Evolutionary conservation across 176 grass and related monocot species (phyloP).

Genomic region (Oryza australiensis): DNA sequence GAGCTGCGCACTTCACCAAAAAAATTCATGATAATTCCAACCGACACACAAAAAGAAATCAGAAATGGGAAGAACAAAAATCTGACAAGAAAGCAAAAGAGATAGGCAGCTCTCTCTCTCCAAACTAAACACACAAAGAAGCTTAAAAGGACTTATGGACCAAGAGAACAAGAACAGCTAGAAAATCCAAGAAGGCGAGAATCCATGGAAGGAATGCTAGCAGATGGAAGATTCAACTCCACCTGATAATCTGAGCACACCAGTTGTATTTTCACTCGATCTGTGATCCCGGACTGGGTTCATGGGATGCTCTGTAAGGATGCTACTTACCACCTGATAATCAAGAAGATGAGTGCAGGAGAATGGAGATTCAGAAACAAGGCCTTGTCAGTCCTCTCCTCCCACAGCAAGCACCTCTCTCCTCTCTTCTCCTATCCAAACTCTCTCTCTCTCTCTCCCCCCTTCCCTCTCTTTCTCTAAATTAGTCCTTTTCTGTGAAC

Average conservation of each 20-base stretch:
- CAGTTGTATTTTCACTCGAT: too few relatives aligned
- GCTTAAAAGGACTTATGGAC: neutral
- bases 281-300: too few relatives aligned
- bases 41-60: too few relatives aligned
- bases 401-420: neutral
- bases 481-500: slow-evolving; percentile 3
- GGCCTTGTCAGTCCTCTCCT: neutral
- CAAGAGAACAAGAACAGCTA: too few relatives aligned
- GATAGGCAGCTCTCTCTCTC: neutral
- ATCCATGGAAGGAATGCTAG: neutral
- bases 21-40: neutral
- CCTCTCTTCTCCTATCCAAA: neutral
- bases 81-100: neutral
- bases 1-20: too few relatives aligned
- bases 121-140: neutral
- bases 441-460: neutral
- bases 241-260: slow-evolving; percentile 9
- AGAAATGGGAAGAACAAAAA: neutral
- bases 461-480: neutral
- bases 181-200: too few relatives aligned
- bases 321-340: slow-evolving; percentile 9
- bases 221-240: neutral
- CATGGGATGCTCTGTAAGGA: too few relatives aligned
- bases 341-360: neutral
- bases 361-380: slow-evolving; percentile 32